Evolutionary conservation across 176 grass and related monocot species (phyloP).

Genomic region (Carex cristatella): DNA sequence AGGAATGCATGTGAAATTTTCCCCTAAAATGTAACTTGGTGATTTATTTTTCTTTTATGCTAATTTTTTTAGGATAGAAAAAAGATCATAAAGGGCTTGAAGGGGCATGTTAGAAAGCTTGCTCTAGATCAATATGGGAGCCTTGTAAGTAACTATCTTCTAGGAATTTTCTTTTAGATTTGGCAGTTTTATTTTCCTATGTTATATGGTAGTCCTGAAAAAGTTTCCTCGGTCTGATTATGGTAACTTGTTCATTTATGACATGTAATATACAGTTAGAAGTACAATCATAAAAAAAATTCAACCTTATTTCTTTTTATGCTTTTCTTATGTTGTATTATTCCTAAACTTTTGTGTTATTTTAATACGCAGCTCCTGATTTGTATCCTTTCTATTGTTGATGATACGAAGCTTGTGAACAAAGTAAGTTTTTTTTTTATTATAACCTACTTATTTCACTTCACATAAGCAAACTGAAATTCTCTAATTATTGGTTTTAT

Average conservation of each 20-base stretch:
- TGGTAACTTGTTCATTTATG: not conserved
- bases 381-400: constrained; percentile 72
- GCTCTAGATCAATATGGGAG: constrained; percentile 80
- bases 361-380: constrained; percentile 50
- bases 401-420: constrained; percentile 85
- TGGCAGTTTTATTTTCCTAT: not conserved
- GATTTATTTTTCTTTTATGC: constrained; percentile 3
- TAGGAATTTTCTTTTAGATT: not conserved
- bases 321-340: constrained; percentile 14
- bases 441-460: not conserved
- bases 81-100: constrained; percentile 91
- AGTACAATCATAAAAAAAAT: not conserved
- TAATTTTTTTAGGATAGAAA: constrained; percentile 82
- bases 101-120: constrained; percentile 70
- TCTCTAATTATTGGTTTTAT: constrained; percentile 18
- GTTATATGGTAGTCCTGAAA: not conserved
- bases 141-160: constrained; percentile 56
- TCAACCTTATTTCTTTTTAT: not conserved
- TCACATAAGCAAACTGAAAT: not conserved
- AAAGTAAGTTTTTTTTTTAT: constrained; percentile 35
- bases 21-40: not conserved
- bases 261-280: not conserved
- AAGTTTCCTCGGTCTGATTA: not conserved
- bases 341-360: constrained; percentile 22
- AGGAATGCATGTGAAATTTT: not conserved